Evolutionary conservation across 257 asterid species (phyloP).

Genomic region (Ballota nigra): DNA sequence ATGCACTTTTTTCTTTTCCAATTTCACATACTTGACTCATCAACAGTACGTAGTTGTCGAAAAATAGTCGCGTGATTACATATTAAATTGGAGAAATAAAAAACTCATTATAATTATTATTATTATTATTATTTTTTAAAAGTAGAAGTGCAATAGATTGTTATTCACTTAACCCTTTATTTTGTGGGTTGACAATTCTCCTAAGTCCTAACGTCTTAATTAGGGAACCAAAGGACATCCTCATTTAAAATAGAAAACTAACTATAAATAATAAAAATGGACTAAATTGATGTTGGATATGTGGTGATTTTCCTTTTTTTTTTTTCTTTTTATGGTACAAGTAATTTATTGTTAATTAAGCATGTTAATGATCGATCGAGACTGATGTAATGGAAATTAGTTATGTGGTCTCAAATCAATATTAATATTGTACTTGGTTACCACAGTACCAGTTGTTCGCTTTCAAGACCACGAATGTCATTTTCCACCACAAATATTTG

Average conservation of each 20-base stretch:
- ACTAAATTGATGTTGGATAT: neutral
- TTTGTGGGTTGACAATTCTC: neutral
- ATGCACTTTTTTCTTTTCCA: too few relatives aligned
- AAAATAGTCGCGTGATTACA: too few relatives aligned
- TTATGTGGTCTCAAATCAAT: slow-evolving; percentile 22
- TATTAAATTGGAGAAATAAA: too few relatives aligned
- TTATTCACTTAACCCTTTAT: too few relatives aligned
- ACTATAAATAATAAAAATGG: neutral
- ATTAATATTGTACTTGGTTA: neutral
- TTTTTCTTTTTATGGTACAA: neutral
- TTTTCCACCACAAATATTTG: neutral
- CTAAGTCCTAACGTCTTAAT: neutral
- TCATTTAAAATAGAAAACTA: neutral
- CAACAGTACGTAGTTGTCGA: too few relatives aligned
- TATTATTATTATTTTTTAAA: too few relatives aligned
- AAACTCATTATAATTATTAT: too few relatives aligned
- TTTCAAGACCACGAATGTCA: neutral
- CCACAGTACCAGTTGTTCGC: neutral
- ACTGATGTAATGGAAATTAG: slow-evolving; percentile 1
- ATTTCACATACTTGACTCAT: too few relatives aligned
- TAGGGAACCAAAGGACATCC: neutral
- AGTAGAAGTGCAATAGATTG: too few relatives aligned
- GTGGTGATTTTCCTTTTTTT: neutral
- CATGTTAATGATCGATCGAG: neutral
- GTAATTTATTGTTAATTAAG: slow-evolving; percentile 18